Base-by-base conservation (phyloP, 345 rosid genomes). In the Viola odorata region DNA sequence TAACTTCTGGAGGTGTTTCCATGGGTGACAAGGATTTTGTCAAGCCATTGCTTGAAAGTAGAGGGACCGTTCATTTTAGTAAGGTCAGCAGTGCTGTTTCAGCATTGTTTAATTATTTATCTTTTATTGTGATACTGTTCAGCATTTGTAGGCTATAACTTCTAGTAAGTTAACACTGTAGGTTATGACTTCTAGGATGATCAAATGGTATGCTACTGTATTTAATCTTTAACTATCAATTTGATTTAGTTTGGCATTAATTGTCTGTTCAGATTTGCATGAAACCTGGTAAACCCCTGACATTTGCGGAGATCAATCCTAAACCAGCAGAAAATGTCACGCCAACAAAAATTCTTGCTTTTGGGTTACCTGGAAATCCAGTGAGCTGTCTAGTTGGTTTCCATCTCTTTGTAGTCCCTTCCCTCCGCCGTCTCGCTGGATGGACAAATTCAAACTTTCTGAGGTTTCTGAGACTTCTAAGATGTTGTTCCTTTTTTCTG, bases 321-420 rank as follows among this genome's bases (percentile, higher is more conserved):
- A 80, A 84, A 71, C 62, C 70, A 59, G 54, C 65, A 45, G 72
- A 73, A 37, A 75, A 75, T 68, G 56, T 45, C 41, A 45, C 32
- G 41, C 53, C 62, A 41, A 78, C 77, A 55, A 86, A 77, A 78
- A 76, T 84, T 62, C 89, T 94, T 76, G 95, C 92, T 50, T 90
- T 94, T 81, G 97, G 97, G 37, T 81, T 94, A 68, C 99, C 99
- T 32, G 99, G 99, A 73, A 90, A 94, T 78, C 99, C 97, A 69
- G 99, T 85, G 65, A 85, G 99, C 86, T 80, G 97, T 74, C 65
- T 90, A 57, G 97, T 90, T 67, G 85, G 92, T 74, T 94, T 94
- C 79, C 78, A 86, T 78, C 80, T 94, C 67, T 94, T 86, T 75
- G 91, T 90, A 47, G 82, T 85, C 67, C 96, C 97, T 54, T 58